Conservation (phyloP, 2,329 filamentous ascomycete species). For the Pseudocercospora ulei region DNA sequence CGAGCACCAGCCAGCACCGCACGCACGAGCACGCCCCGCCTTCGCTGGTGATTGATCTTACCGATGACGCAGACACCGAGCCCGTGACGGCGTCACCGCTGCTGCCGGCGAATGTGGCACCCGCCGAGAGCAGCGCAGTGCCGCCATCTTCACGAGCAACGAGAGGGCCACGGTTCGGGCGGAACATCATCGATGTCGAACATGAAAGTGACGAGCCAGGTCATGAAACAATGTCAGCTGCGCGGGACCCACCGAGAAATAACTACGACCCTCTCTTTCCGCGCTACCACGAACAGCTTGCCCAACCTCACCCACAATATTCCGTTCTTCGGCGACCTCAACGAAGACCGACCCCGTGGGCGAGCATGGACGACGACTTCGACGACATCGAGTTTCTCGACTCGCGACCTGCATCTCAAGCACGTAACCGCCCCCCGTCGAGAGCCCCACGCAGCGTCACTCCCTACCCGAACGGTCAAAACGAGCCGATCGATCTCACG, state of each 20-base stretch:
- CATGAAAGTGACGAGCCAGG: slow-evolving; percentile 19
- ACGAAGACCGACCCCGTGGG: slow-evolving; percentile 7
- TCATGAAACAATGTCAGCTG: slow-evolving; percentile 11
- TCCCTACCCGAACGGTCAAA: slow-evolving; percentile 21
- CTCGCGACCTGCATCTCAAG: slow-evolving; percentile 17
- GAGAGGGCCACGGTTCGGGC: slow-evolving; percentile 37
- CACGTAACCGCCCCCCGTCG: slow-evolving; percentile 15
- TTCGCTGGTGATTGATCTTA: slow-evolving; percentile 35
- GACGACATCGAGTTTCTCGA: slow-evolving; percentile 46
- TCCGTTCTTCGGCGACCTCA: slow-evolving; percentile 17
- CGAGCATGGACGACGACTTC: slow-evolving; percentile 13
- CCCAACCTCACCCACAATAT: slow-evolving; percentile 17
- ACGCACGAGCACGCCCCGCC: slow-evolving; percentile 5
- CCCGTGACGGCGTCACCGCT: slow-evolving; percentile 3
- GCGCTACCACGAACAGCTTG: slow-evolving; percentile 8
- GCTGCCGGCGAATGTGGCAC: not conserved
- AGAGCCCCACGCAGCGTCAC: slow-evolving; percentile 20
- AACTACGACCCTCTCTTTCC: slow-evolving; percentile 14
- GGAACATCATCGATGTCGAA: slow-evolving; percentile 39
- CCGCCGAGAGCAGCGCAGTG: slow-evolving; percentile 12
- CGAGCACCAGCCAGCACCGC: slow-evolving; percentile 7
- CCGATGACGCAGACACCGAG: slow-evolving; percentile 25
- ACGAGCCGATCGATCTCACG: slow-evolving; percentile 32
- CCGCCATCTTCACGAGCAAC: slow-evolving; percentile 28
- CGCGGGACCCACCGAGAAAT: slow-evolving; percentile 10